A percentile compares a stretch with the other conserved stretches of the same genome.
phyloP scores from a whole-genome alignment of 1,139 yeast species.

The Torulaspora globosa region DNA sequence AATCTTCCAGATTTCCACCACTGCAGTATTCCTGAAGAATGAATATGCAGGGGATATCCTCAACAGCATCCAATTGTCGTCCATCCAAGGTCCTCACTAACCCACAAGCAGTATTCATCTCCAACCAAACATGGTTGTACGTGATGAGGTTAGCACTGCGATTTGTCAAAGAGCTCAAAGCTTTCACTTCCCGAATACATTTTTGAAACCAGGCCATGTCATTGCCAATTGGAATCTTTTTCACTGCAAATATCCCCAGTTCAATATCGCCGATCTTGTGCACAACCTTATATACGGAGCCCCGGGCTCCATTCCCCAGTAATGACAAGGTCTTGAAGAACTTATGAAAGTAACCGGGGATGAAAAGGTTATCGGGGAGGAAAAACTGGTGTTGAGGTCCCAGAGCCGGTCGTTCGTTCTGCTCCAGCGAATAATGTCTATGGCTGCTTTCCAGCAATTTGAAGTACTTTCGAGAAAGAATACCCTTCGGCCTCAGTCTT shows the following conservation, averaged over 20 bases:
- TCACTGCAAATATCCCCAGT: conserved; percentile 76
- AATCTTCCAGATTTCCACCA: conserved; percentile 80
- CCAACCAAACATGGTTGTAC: conserved; percentile 91
- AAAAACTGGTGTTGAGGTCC: conserved; percentile 13
- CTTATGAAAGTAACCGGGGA: conserved; percentile 68
- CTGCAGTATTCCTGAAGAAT: conserved; percentile 82
- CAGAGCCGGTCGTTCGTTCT: conserved; percentile 5
- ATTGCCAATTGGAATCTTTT: conserved; percentile 79
- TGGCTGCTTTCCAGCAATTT: conserved; percentile 18
- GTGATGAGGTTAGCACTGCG: conserved; percentile 64
- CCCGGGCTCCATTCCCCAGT: conserved; percentile 80
- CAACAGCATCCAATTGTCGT: conserved; percentile 12
- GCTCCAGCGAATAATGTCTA: conserved; percentile 13
- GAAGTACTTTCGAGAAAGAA: conserved; percentile 23
- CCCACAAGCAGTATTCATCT: conserved; percentile 48
- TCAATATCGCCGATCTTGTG: conserved; percentile 65
- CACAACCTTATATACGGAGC: conserved; percentile 77
- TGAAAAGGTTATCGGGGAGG: conserved; percentile 43
- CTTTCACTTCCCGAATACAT: conserved; percentile 73
- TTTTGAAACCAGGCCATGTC: conserved; percentile 62
- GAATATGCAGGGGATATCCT: conserved; percentile 69
- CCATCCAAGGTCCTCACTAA: conserved; percentile 23
- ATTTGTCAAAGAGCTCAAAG: conserved; percentile 45
- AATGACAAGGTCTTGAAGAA: conserved; percentile 54
- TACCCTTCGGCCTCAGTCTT: conserved; percentile 10